Evolutionary conservation across 257 asterid genomes (phyloP), one percentile per base, ranked within the genome.

Genomic region (Petunia axillaris): DNA sequence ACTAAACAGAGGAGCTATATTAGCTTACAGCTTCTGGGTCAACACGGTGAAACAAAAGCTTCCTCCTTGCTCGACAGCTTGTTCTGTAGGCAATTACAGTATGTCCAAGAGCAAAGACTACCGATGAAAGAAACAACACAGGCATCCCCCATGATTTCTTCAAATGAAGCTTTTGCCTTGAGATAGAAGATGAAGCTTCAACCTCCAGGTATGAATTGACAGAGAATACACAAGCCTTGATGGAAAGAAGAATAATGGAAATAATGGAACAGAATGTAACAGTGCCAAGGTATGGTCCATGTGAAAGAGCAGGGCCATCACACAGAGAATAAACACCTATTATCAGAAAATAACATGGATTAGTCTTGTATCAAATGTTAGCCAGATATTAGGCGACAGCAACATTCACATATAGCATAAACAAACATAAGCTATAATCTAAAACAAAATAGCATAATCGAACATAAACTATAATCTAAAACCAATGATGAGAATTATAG

Each of bases 121-220:
- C 97, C 15, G 99, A 93, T 5, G 98, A 95, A 59, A 95, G 91
- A 87, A 95, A 95, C 82, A 95, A 89, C 68, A 95, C 97, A 2
- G 99, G 99, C 98, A 95, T 93, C 79, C 97, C 99, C 99, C 98
- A 95, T 10, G 99, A 95, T 91, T 87, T 95, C 88, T 93, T 95
- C 81, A 95, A 85, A 82, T 95, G 99, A 75, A 95, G 92, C 93
- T 91, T 92, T 87, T 87, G 93, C 89, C 92, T 89, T 43, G 98
- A 88, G 57, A 92, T 87, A 82, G 96, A 91, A 78, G 86, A 68
- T 63, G 97, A 88, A 75, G 91, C 91, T 86, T 88, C 98, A 73
- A 87, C 89, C 87, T 88, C 97, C 53, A 93, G 90, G 83, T 93
- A 95, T 64, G 98, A 90, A 89, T 91, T 94, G 84, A 91, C 86